phyloP scores from a whole-genome alignment of 106 monocot species.

The Apostasia shenzhenica region DNA sequence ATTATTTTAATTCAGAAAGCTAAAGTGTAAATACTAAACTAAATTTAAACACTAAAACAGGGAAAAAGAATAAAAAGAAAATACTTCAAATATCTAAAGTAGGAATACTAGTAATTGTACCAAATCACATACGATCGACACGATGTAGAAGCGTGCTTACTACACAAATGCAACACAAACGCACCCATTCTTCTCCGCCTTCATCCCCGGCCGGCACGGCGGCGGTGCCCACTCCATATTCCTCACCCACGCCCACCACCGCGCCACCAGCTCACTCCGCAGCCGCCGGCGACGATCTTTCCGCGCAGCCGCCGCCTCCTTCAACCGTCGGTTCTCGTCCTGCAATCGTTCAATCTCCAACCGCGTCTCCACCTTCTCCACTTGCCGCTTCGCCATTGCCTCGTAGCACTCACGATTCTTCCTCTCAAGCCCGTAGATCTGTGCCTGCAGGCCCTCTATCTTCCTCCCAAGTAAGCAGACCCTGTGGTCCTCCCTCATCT shows the following conservation, averaged over 20 bases:
- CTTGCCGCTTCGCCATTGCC: constrained; percentile 44
- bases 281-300: constrained; percentile 3
- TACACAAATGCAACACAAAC: no score
- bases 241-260: constrained; percentile 1
- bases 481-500: constrained; percentile 65
- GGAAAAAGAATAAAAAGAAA: no score
- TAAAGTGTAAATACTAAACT: no score
- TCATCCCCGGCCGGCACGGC: constrained; percentile 1
- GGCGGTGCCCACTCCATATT: not conserved
- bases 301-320: constrained; percentile 1
- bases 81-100: no score
- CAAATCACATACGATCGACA: no score
- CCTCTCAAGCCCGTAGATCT: constrained; percentile 62
- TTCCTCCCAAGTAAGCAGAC: constrained; percentile 65
- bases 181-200: not conserved
- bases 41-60: no score
- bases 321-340: constrained; percentile 50
- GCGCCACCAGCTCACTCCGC: constrained; percentile 6
- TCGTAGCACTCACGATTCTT: constrained; percentile 68
- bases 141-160: no score
- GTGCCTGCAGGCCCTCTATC: constrained; percentile 69
- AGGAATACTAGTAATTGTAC: no score
- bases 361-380: constrained; percentile 42
- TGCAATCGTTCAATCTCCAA: constrained; percentile 57
- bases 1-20: no score